These are phyloP conservation scores for Hygrophila difformis DNA, from an alignment of 257 asterid species.

Conservation along the genomic window DNA sequence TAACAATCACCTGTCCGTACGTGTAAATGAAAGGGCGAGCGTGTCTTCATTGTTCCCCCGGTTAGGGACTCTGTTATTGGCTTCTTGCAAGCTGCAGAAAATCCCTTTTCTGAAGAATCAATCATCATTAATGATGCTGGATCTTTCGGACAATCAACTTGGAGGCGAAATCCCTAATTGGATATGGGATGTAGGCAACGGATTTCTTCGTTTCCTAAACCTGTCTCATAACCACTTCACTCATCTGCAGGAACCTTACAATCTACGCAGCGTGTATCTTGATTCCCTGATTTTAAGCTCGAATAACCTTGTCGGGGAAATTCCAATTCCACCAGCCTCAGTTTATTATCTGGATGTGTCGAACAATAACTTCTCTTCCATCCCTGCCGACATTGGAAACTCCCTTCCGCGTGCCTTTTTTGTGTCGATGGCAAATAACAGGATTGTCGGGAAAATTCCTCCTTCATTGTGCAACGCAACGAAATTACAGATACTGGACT, in stretches of 20 bases:
- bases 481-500: conserved; percentile 35
- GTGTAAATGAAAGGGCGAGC: conserved; percentile 9
- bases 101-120: conserved; percentile 37
- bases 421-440: conserved; percentile 43
- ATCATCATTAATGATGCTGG: conserved; percentile 30
- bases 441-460: conserved; percentile 35
- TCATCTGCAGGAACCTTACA: conserved; percentile 40
- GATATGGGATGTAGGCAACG: conserved; percentile 35
- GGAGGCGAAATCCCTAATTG: conserved; percentile 50
- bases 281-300: conserved; percentile 37
- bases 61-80: conserved; percentile 24
- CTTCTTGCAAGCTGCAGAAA: conserved; percentile 42
- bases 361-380: conserved; percentile 28
- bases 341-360: conserved; percentile 36
- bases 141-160: conserved; percentile 40
- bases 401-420: conserved; percentile 3
- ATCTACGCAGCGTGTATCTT: conserved; percentile 15
- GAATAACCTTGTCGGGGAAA: conserved; percentile 26
- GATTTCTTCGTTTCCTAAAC: conserved; percentile 24
- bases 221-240: conserved; percentile 40
- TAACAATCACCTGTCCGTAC: conserved; percentile 23
- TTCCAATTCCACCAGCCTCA: conserved; percentile 25
- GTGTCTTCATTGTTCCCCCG: conserved; percentile 23
- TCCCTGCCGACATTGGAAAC: conserved; percentile 25
- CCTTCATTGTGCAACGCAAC: conserved; percentile 41